These are phyloP conservation scores for Mycena crocata DNA, from an alignment of 768 basidiomycete species.

Conservation along the genomic window DNA sequence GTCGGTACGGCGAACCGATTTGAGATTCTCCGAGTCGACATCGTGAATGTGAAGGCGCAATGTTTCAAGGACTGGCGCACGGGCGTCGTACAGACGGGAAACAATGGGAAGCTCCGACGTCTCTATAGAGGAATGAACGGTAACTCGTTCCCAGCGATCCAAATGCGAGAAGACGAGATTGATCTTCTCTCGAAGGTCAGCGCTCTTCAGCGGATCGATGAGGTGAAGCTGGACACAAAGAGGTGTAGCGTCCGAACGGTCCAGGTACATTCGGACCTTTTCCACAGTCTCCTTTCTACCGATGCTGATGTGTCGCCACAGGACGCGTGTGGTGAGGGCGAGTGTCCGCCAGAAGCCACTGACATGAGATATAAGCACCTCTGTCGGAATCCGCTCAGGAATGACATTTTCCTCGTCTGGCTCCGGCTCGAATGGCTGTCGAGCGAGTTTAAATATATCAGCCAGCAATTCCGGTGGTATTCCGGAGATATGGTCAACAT, in stretches of 20 bases:
- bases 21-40: slow-evolving; percentile 36
- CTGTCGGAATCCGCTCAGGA: slow-evolving; percentile 2
- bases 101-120: slow-evolving; percentile 41
- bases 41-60: slow-evolving; percentile 53
- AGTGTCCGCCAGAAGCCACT: slow-evolving; percentile 25
- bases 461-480: slow-evolving; percentile 25
- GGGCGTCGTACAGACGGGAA: slow-evolving; percentile 40
- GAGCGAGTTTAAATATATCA: slow-evolving; percentile 16
- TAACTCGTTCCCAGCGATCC: slow-evolving; percentile 51
- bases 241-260: slow-evolving; percentile 20
- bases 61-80: slow-evolving; percentile 49
- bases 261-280: slow-evolving; percentile 25
- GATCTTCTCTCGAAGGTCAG: slow-evolving; percentile 36
- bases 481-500: slow-evolving; percentile 14
- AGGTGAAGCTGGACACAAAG: slow-evolving; percentile 25
- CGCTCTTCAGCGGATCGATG: not conserved
- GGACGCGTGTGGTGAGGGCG: slow-evolving; percentile 18
- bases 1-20: slow-evolving; percentile 30
- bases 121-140: slow-evolving; percentile 44
- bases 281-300: slow-evolving; percentile 1
- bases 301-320: slow-evolving; percentile 31
- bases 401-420: slow-evolving; percentile 8
- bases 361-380: slow-evolving; percentile 28
- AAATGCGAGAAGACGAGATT: slow-evolving; percentile 46
- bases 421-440: not conserved